phyloP scores from a whole-genome alignment of 768 basidiomycete genomes.

The Xanthoconium stramineum region DNA sequence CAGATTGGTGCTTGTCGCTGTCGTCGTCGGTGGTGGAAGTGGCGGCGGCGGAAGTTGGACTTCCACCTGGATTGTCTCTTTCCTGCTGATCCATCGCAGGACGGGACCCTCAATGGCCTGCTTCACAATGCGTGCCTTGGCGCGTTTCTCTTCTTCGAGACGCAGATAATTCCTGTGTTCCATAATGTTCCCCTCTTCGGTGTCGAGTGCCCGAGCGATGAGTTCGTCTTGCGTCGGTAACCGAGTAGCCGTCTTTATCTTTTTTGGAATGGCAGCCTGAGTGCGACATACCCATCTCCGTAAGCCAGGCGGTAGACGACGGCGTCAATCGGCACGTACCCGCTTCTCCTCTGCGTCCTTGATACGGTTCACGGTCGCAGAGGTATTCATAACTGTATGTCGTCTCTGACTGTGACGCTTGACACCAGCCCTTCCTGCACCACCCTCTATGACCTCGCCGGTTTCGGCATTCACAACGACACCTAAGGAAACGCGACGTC shows the following conservation, averaged over 20 bases:
- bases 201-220: slow-evolving; percentile 78
- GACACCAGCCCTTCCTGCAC: slow-evolving; percentile 15
- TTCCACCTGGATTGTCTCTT: slow-evolving; percentile 53
- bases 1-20: slow-evolving; percentile 6
- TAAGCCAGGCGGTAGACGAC: neutral
- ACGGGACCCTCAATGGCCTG: slow-evolving; percentile 62
- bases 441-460: slow-evolving; percentile 48
- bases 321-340: slow-evolving; percentile 32
- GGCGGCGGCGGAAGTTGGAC: slow-evolving; percentile 22
- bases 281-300: neutral
- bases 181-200: slow-evolving; percentile 79
- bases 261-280: slow-evolving; percentile 61
- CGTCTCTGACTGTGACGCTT: slow-evolving; percentile 60
- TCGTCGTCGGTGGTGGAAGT: slow-evolving; percentile 27
- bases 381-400: slow-evolving; percentile 70
- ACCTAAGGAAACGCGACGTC: slow-evolving; percentile 54
- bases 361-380: slow-evolving; percentile 60
- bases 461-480: slow-evolving; percentile 57
- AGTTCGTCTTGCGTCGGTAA: slow-evolving; percentile 78
- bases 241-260: slow-evolving; percentile 49
- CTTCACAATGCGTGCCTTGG: slow-evolving; percentile 57
- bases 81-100: slow-evolving; percentile 66
- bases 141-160: slow-evolving; percentile 79
- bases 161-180: slow-evolving; percentile 78
- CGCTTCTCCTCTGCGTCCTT: slow-evolving; percentile 63